Evolutionary conservation across 495 filamentous ascomycete genomes (phyloP).

Genomic region (Thermothielavioides terrestris): DNA sequence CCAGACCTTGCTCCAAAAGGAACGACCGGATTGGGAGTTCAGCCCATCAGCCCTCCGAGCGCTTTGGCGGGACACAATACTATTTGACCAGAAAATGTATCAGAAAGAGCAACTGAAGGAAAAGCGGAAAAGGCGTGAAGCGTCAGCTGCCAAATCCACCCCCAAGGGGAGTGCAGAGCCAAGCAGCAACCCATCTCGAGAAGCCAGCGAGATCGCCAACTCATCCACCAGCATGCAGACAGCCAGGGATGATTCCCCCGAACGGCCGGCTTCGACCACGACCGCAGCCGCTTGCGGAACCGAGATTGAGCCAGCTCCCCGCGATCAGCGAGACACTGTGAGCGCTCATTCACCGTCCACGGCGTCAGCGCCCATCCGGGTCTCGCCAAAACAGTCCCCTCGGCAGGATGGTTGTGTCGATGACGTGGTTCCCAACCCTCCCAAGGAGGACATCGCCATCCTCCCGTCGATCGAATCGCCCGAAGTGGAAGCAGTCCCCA

Average conservation of each 20-base stretch:
- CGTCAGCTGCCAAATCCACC: background rate
- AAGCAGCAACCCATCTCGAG: background rate
- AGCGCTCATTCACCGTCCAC: background rate
- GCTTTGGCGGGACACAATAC: conserved; percentile 30
- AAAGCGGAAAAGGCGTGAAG: conserved; percentile 16
- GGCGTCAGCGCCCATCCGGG: background rate
- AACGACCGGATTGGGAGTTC: conserved; percentile 28
- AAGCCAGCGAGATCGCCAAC: background rate
- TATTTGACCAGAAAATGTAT: conserved; percentile 27
- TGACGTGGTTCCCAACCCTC: background rate
- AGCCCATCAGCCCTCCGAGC: conserved; percentile 27
- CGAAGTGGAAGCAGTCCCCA: background rate
- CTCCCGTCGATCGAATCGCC: background rate
- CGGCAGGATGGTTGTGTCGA: too few relatives aligned
- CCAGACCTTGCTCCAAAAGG: conserved; percentile 24
- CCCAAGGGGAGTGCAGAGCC: background rate
- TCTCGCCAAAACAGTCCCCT: background rate
- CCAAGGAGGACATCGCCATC: background rate
- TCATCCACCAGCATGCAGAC: background rate
- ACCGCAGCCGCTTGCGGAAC: background rate
- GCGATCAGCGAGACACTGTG: background rate
- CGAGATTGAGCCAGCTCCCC: background rate
- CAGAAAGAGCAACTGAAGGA: conserved; percentile 19
- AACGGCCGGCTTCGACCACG: background rate
- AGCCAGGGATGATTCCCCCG: background rate